phyloP scores from a whole-genome alignment of 495 filamentous ascomycete species.

The Talaromyces adpressus region DNA sequence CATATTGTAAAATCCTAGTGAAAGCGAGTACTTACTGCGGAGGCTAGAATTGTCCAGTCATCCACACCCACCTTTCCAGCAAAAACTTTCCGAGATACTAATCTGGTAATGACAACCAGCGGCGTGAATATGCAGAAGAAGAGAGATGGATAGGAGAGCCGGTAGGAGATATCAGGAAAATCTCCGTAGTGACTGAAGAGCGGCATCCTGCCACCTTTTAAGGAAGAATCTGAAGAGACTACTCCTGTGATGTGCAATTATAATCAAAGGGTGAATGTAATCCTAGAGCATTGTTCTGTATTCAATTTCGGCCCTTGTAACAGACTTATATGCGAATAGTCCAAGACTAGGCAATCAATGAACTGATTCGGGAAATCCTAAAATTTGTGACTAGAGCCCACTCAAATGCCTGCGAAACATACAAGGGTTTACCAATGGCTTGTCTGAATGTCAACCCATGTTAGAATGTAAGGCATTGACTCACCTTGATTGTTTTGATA shows the following conservation, averaged over 20 bases:
- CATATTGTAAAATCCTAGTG: too few relatives aligned
- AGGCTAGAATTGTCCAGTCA: constrained; percentile 11
- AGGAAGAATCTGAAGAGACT: not conserved
- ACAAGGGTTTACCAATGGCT: too few relatives aligned
- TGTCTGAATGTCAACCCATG: too few relatives aligned
- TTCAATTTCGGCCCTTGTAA: too few relatives aligned
- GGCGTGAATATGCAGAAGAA: constrained; percentile 13
- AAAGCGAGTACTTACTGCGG: not conserved
- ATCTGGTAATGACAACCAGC: constrained; percentile 6
- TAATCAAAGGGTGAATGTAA: not conserved
- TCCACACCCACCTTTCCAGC: constrained; percentile 9
- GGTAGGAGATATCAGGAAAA: constrained; percentile 8
- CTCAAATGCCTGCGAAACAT: too few relatives aligned
- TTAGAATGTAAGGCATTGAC: too few relatives aligned
- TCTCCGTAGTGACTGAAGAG: constrained; percentile 13
- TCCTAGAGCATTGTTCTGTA: too few relatives aligned
- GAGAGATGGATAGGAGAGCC: constrained; percentile 6
- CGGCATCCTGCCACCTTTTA: constrained; percentile 3
- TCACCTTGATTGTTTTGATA: too few relatives aligned
- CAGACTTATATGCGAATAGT: too few relatives aligned
- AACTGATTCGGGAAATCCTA: too few relatives aligned
- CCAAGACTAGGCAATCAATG: too few relatives aligned
- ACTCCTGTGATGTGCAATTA: not conserved
- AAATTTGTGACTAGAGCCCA: too few relatives aligned
- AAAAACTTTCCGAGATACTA: constrained; percentile 7